Percentiles rank a stretch among this genome's conserved stretches.
Conservation (phyloP, 495 filamentous ascomycete genomes). For the Lophium mytilinum region DNA sequence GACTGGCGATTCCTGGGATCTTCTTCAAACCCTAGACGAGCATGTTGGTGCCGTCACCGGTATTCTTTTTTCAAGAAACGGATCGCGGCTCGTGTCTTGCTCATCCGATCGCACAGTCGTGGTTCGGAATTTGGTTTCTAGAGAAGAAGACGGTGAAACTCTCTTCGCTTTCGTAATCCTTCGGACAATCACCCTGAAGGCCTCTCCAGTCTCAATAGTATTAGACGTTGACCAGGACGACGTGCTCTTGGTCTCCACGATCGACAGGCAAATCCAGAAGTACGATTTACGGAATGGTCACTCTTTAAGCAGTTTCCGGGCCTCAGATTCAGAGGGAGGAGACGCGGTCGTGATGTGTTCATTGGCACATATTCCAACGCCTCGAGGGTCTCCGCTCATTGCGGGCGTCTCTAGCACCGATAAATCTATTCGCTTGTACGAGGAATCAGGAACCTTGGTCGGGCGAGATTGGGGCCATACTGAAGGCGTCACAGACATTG, state of each 20-base stretch:
- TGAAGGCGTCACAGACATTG: slow-evolving; percentile 76
- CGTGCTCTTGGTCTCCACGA: slow-evolving; percentile 64
- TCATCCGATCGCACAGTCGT: slow-evolving; percentile 82
- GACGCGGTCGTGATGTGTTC: slow-evolving; percentile 79
- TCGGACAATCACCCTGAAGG: slow-evolving; percentile 69
- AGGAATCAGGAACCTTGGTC: slow-evolving; percentile 66
- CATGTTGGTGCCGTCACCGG: slow-evolving; percentile 63
- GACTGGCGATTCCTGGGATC: slow-evolving; percentile 42
- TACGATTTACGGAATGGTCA: slow-evolving; percentile 70
- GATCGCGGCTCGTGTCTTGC: slow-evolving; percentile 69
- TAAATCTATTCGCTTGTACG: slow-evolving; percentile 88
- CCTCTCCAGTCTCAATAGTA: slow-evolving; percentile 78
- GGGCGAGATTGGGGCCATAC: slow-evolving; percentile 91
- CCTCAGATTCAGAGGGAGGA: slow-evolving; percentile 63
- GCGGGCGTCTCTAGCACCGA: slow-evolving; percentile 84
- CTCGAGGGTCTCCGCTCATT: slow-evolving; percentile 47
- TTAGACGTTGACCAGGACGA: slow-evolving; percentile 47
- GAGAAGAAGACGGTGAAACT: slow-evolving; percentile 52
- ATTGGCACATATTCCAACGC: slow-evolving; percentile 42
- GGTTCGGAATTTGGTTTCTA: slow-evolving; percentile 65
- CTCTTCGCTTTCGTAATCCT: slow-evolving; percentile 70
- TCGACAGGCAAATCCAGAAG: slow-evolving; percentile 71
- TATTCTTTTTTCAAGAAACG: slow-evolving; percentile 54
- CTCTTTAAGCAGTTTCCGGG: slow-evolving; percentile 64
- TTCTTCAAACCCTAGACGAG: slow-evolving; percentile 71